These are phyloP conservation scores for Nakazawaea ishiwadae DNA, from an alignment of 805 yeast species.

Conservation along the genomic window DNA sequence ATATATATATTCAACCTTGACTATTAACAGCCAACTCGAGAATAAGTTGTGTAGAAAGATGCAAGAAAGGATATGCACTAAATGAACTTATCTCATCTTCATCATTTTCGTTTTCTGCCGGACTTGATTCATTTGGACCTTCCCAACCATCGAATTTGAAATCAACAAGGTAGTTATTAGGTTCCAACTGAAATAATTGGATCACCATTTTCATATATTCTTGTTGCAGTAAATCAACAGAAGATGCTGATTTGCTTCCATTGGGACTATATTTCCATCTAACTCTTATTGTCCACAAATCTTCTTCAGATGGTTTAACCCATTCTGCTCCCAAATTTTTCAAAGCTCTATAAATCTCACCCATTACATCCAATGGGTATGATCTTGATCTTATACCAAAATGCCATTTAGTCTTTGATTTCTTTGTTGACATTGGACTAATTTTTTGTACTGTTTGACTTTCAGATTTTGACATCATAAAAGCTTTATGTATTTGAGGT, in stretches of 20 bases:
- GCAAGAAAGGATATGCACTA: constrained; percentile 92
- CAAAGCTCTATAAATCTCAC: constrained; percentile 92
- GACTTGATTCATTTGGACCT: constrained; percentile 32
- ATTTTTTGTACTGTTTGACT: constrained; percentile 27
- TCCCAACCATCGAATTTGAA: constrained; percentile 99
- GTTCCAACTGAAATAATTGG: constrained; percentile 92
- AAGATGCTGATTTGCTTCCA: too few relatives aligned
- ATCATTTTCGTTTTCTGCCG: constrained; percentile 26
- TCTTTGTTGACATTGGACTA: constrained; percentile 59
- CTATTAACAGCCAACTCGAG: constrained; percentile 97
- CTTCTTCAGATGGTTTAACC: constrained; percentile 93
- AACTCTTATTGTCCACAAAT: constrained; percentile 91
- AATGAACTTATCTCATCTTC: constrained; percentile 83
- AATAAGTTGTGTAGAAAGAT: constrained; percentile 84
- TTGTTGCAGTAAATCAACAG: too few relatives aligned
- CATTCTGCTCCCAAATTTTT: constrained; percentile 95
- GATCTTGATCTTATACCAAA: constrained; percentile 95
- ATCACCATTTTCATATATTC: constrained; percentile 96
- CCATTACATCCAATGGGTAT: constrained; percentile 97
- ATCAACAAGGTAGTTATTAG: constrained; percentile 92
- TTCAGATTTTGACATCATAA: constrained; percentile 62
- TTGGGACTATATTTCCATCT: constrained; percentile 76
- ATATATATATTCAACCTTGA: constrained; percentile 38
- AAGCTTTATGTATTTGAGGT: constrained; percentile 92
- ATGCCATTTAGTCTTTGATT: constrained; percentile 96